Evolutionary conservation across 306 rosid species (phyloP).

Genomic region (Heteromeles arbutifolia): DNA sequence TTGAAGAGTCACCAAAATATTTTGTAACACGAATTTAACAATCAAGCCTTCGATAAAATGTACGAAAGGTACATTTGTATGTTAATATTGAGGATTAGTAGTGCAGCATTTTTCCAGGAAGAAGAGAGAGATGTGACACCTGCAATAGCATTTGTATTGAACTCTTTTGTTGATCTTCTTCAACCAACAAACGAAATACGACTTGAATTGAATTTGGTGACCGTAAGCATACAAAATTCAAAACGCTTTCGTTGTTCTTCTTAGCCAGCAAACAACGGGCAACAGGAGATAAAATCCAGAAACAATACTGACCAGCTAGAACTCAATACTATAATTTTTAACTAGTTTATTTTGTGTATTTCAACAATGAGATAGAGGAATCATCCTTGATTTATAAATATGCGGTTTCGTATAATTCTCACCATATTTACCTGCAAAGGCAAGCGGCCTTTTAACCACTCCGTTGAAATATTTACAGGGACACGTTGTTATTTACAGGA

Average conservation of each 20-base stretch:
- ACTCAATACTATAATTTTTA: background rate
- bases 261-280: background rate
- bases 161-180: background rate
- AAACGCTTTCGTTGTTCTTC: background rate
- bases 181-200: background rate
- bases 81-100: background rate
- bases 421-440: background rate
- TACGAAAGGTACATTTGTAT: background rate
- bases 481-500: slow-evolving; percentile 33
- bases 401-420: background rate
- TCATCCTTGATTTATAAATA: background rate
- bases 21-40: slow-evolving; percentile 10
- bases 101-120: background rate
- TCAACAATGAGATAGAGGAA: background rate
- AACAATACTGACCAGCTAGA: background rate
- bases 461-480: slow-evolving; percentile 19
- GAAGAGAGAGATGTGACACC: background rate
- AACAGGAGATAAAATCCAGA: background rate
- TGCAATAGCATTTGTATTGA: background rate
- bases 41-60: background rate
- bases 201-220: background rate
- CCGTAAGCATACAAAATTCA: background rate
- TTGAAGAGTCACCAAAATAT: slow-evolving; percentile 47
- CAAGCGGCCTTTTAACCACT: slow-evolving; percentile 2
- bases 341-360: slow-evolving; percentile 12